Evolutionary conservation across 352 stramenopile species (phyloP).

Genomic region (Pythium aphanidermatum): DNA sequence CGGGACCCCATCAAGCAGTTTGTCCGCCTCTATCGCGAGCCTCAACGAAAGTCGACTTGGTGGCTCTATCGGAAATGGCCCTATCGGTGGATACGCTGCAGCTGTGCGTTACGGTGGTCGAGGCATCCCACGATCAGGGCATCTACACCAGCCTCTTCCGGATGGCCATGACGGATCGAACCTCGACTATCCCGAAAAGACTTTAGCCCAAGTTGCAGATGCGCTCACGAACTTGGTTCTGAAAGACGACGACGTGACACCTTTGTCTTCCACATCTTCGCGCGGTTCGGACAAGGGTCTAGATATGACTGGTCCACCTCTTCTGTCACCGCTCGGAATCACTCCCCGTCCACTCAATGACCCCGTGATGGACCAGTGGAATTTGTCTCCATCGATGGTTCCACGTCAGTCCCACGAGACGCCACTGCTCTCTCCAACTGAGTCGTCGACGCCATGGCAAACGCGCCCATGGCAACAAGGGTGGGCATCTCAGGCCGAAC

Average conservation of each 20-base stretch:
- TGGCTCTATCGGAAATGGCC: slow-evolving; percentile 32
- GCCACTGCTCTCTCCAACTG: slow-evolving; percentile 34
- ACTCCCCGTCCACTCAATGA: slow-evolving; percentile 45
- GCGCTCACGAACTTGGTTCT: slow-evolving; percentile 64
- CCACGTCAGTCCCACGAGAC: slow-evolving; percentile 35
- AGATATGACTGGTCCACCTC: slow-evolving; percentile 29
- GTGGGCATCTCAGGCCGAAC: slow-evolving; percentile 29
- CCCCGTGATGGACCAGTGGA: slow-evolving; percentile 77
- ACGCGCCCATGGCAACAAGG: slow-evolving; percentile 21
- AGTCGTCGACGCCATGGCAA: slow-evolving; percentile 24
- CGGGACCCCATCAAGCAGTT: slow-evolving; percentile 52
- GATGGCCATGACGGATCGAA: slow-evolving; percentile 15
- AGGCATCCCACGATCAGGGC: slow-evolving; percentile 26
- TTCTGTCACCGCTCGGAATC: slow-evolving; percentile 51
- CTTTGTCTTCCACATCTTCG: slow-evolving; percentile 45
- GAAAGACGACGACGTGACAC: slow-evolving; percentile 41
- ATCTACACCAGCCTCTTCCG: slow-evolving; percentile 23
- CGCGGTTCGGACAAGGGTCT: slow-evolving; percentile 50
- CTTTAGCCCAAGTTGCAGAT: slow-evolving; percentile 43
- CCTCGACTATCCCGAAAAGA: slow-evolving; percentile 19
- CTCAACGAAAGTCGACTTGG: slow-evolving; percentile 16
- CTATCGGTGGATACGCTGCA: slow-evolving; percentile 69
- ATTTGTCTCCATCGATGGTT: slow-evolving; percentile 48
- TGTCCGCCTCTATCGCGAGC: slow-evolving; percentile 25
- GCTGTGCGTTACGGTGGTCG: slow-evolving; percentile 68